Percentiles rank a stretch among this genome's conserved stretches.
These are phyloP conservation scores for Sphagnum fallax DNA, from an alignment of 228 moss, liverwort and hornwort genomes.

Conservation along the genomic window DNA sequence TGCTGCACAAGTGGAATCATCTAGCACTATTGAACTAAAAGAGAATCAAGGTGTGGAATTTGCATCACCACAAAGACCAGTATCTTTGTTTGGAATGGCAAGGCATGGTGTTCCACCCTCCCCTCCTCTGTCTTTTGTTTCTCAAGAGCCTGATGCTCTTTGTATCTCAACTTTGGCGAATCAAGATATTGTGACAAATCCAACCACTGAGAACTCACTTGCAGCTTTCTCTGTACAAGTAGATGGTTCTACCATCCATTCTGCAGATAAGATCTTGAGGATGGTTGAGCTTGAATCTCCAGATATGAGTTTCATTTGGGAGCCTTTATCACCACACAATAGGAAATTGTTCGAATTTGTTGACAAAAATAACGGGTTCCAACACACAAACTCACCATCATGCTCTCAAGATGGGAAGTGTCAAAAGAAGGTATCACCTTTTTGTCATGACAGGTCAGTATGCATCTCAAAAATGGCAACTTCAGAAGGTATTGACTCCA, in stretches of 20 bases:
- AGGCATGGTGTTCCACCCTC: slow-evolving; percentile 47
- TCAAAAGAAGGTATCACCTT: not conserved
- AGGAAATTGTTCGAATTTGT: not conserved
- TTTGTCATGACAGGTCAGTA: too few relatives aligned
- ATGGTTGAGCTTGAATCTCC: not conserved
- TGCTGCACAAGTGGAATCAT: slow-evolving; percentile 8
- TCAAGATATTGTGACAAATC: slow-evolving; percentile 1
- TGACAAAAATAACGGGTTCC: not conserved
- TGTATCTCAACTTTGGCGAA: slow-evolving; percentile 2
- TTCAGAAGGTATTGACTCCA: not conserved
- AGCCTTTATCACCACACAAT: slow-evolving; percentile 3
- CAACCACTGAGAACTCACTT: slow-evolving; percentile 3
- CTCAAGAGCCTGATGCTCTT: slow-evolving; percentile 5
- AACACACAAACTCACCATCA: not conserved
- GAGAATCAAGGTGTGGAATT: not conserved
- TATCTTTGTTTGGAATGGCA: slow-evolving; percentile 60
- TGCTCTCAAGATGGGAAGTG: not conserved
- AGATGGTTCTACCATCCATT: not conserved
- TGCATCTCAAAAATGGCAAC: too few relatives aligned
- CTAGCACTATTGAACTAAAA: slow-evolving; percentile 14
- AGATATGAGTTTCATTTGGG: not conserved
- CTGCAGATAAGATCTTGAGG: not conserved
- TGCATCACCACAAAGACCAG: slow-evolving; percentile 16
- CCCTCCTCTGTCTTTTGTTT: slow-evolving; percentile 36
- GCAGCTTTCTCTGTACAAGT: not conserved